Evolutionary conservation across 768 basidiomycete species (phyloP), one percentile per base, ranked within the genome.

Genomic region (Tylopilus balloui): DNA sequence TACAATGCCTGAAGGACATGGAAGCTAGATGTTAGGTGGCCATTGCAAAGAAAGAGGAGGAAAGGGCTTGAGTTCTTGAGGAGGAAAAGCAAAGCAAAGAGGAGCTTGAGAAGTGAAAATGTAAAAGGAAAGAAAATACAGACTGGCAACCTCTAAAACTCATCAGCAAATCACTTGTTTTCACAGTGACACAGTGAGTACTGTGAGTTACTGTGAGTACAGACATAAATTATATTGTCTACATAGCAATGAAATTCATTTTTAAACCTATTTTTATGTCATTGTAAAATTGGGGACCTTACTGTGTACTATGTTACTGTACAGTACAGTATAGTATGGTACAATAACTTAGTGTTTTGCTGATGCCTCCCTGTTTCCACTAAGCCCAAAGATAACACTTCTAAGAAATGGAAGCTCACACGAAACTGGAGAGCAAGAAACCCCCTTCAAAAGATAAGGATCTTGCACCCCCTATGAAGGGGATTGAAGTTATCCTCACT

Each of bases 31-130:
- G 90, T n/a, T 86, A 82, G 59, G 79, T 71, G 36, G 83, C 78
- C 19, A 64, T 76, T 48, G 83, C 87, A 62, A 77, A 83, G 61
- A 93, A 92, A 65, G 88, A 89, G 42, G 88, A 90, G 58, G 88
- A 88, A 65, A 85, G 78, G 63, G 67, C 72, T 2, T 78, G 78
- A 27, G 69, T 73, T 25, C 65, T 76, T 39, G 86, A 88, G 32
- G 79, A 86, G 54, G 89, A 91, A 51, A 78, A 75, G 54, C 88
- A 80, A 66, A 65, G 74, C 59, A 88, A 79, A 60, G 86, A 87
- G 42, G 88, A 90, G 48, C 71, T 73, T 15, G 89, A 92, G 49
- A 79, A 79, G 45, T 77, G 88, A 48, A 92, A 92, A 68, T 80
- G 86, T 59, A 91, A 91, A 61, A 78, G 86, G 34, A 87, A 91